A percentile compares a stretch with the other conserved stretches of the same genome.
These are phyloP conservation scores for Sedum album DNA, from an alignment of 164 flowering plant species.

Conservation along the genomic window DNA sequence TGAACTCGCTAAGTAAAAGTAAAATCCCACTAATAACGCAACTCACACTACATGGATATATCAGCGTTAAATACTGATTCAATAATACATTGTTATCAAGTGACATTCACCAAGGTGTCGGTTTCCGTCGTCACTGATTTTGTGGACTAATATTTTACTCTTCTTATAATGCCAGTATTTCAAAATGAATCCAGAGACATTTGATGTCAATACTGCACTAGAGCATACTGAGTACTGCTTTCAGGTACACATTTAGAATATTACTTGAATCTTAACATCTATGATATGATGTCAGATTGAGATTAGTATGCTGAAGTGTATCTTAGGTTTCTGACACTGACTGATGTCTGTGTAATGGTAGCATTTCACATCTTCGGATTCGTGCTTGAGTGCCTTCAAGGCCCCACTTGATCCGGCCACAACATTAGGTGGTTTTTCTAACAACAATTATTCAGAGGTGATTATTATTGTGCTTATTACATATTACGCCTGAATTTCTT, in stretches of 20 bases:
- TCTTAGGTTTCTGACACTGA: not conserved
- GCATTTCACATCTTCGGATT: conserved; percentile 78
- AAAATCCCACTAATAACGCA: no score
- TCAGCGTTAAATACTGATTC: no score
- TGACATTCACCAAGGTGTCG: no score
- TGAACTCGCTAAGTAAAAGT: no score
- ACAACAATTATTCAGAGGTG: conserved; percentile 77
- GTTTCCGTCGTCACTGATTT: not conserved
- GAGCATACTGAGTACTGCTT: conserved; percentile 81
- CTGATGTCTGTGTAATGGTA: conserved; percentile 13
- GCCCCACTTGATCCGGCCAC: conserved; percentile 95
- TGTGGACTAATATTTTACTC: not conserved
- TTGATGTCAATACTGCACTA: conserved; percentile 60
- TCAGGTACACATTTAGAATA: conserved; percentile 40
- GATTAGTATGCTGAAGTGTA: not conserved
- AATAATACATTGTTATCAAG: no score
- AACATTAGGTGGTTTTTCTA: conserved; percentile 78
- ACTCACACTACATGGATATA: no score
- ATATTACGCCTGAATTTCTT: conserved; percentile 4
- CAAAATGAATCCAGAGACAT: conserved; percentile 76
- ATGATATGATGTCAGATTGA: not conserved
- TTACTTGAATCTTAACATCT: not conserved
- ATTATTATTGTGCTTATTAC: conserved; percentile 11
- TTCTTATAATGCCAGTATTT: conserved; percentile 46
- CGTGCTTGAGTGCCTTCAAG: conserved; percentile 86